Evolutionary conservation across 1,139 yeast genomes (phyloP), one percentile per base, ranked within the genome.

Genomic region (Spencermartinsiella ligniputridi): DNA sequence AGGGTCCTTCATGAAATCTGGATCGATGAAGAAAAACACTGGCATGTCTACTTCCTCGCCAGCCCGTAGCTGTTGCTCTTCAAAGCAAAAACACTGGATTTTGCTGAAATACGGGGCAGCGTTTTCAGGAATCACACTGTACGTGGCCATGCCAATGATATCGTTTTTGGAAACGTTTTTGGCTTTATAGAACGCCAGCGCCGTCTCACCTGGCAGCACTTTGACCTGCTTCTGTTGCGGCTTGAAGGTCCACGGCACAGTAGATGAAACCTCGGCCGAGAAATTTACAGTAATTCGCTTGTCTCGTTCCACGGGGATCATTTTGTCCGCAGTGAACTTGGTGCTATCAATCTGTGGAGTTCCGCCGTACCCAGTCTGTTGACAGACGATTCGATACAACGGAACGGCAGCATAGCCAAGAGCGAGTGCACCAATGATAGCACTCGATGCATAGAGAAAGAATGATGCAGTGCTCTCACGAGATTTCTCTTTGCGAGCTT

Each of bases 21-120:
- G 99, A 62, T 94, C 99, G 45, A 94, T 86, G 66, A 94, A 94
- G 76, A 94, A 94, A 69, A 94, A 94, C 15, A 92, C 90, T 0
- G 99, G 99, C 98, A 94, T 92, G 61, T 94, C 99, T 13, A 94
- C 96, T 63, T 92, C 97, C 68, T 94, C 99, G 4, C 97, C 97
- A 1, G 97, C 96, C 46, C 83, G 76, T 53, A 92, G 72, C 63
- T 88, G 76, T 66, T 92, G 99, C 63, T 92, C 98, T 68, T 92
- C 99, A 62, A 94, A 92, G 63, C 99, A 92, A 69, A 92, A 92
- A 66, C 99, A 92, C 64, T 92, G 98, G 59, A 92, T 92, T 67
- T 92, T 92, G 69, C 88, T 87, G 70, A 92, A 92, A 66, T 92
- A 94, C 3, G 89, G 96, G 1, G 97, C 96, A 8, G 94, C 96